Conservation (phyloP, 1,139 yeast species). For the Geotrichum klebahnii region DNA sequence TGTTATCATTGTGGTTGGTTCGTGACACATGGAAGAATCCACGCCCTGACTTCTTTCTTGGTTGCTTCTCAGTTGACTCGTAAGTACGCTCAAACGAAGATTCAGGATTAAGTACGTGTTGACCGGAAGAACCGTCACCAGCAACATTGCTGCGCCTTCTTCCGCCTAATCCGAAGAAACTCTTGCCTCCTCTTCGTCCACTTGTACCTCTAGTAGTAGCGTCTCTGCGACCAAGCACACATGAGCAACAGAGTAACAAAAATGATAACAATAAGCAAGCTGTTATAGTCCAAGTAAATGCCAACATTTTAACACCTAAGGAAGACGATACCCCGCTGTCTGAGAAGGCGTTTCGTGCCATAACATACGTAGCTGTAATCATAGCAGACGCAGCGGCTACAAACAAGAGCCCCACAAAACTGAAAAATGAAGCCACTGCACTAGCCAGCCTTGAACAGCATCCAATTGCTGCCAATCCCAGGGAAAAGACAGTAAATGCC, state of each 20-base stretch:
- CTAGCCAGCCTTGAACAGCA: conserved; percentile 38
- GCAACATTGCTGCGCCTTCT: neutral
- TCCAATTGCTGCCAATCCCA: conserved; percentile 41
- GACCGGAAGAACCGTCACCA: conserved; percentile 3
- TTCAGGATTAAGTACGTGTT: conserved; percentile 14
- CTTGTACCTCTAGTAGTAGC: neutral
- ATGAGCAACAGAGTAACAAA: conserved; percentile 35
- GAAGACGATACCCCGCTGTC: conserved; percentile 47
- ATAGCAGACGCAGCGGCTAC: conserved; percentile 55
- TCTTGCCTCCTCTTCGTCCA: neutral
- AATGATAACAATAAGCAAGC: conserved; percentile 44
- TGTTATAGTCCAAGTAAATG: conserved; percentile 60
- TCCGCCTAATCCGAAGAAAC: too few species aligned
- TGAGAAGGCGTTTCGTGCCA: conserved; percentile 56
- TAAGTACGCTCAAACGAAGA: conserved; percentile 21
- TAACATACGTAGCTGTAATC: conserved; percentile 60
- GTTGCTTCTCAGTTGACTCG: conserved; percentile 11
- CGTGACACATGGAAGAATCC: conserved; percentile 16
- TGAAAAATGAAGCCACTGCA: conserved; percentile 36
- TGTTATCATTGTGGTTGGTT: neutral
- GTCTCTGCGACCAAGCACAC: conserved; percentile 26
- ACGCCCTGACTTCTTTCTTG: conserved; percentile 6
- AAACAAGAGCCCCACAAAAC: conserved; percentile 50
- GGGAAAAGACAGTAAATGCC: conserved; percentile 51
- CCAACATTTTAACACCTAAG: conserved; percentile 58